Percentiles rank a stretch among this genome's conserved stretches.
Evolutionary conservation across 2,329 filamentous ascomycete genomes (phyloP).

Genomic region (Aspergillus phoenicis): DNA sequence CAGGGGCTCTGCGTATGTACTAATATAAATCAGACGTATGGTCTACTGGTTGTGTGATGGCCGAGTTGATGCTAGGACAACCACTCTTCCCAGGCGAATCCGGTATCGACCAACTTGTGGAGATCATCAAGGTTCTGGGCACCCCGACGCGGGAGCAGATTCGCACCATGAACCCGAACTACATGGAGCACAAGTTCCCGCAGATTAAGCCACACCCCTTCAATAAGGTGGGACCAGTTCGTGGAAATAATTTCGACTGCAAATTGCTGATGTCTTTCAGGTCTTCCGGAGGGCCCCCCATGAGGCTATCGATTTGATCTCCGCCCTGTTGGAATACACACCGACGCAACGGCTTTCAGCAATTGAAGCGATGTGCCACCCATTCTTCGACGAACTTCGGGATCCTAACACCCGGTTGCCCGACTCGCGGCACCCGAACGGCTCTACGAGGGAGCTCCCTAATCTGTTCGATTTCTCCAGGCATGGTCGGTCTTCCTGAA

Average conservation of each 20-base stretch:
- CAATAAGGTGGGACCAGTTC: constrained; percentile 67
- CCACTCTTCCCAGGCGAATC: constrained; percentile 97
- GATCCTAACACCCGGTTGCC: constrained; percentile 89
- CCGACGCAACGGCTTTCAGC: constrained; percentile 92
- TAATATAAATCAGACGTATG: constrained; percentile 73
- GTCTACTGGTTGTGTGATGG: constrained; percentile 99
- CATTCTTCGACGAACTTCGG: constrained; percentile 96
- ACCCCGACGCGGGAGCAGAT: constrained; percentile 98
- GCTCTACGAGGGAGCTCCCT: constrained; percentile 78
- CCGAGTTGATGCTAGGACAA: constrained; percentile 97
- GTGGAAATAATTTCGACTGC: neutral
- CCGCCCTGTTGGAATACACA: constrained; percentile 91
- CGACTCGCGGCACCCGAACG: constrained; percentile 87
- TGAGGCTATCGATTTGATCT: constrained; percentile 93
- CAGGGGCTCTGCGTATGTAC: neutral
- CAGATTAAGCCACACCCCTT: constrained; percentile 99
- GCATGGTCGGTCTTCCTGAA: constrained; percentile 70
- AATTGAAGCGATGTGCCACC: constrained; percentile 95
- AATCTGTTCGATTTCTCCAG: constrained; percentile 89
- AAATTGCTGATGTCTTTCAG: constrained; percentile 42
- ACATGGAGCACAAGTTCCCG: constrained; percentile 99
- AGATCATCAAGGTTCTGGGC: constrained; percentile 98
- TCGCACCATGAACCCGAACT: constrained; percentile 99
- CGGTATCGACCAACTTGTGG: constrained; percentile 95
- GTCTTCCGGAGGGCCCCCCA: constrained; percentile 96